Base-by-base conservation (phyloP, 305 asterid species). In the Withania somnifera region DNA sequence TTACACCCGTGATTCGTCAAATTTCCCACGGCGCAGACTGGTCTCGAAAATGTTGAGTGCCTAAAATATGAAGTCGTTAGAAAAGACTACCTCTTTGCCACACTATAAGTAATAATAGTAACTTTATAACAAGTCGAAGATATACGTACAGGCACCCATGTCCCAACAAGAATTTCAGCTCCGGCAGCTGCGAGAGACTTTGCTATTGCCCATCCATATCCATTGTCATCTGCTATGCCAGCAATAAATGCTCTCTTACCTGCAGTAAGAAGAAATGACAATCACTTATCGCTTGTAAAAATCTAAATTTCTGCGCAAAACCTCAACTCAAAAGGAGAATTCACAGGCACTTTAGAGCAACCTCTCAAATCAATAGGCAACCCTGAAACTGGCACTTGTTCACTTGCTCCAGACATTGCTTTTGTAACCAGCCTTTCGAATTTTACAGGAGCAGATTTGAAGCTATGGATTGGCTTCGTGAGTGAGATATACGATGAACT, bases 151-250 rank as follows among this genome's bases (percentile, higher is more conserved):
- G 98, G 99, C 53, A 97, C 98, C 99, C 99, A 97, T 81, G 99
- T 97, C 30, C 99, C 99, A 34, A 94, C 93, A n/a, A 97, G 98
- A 91, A 97, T 97, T 84, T 97, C 98, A 80, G 99, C 99, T 83
- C 99, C 98, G 2, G 99, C 98, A 85, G 98, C 98, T 51, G 97
- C 98, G 78, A 97, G 98, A 84, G 99, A 91, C 86, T 94, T 97
- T 58, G 98, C 98, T 67, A 97, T 93, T 67, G 99, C 99, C 98
- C 99, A 96, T 76, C 99, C 99, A 66, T 97, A 97, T 56, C 98
- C 99, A 86, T 93, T 94, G 83, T 97, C 98, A 84, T 94, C 99
- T 84, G 99, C 98, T 56, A 97, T 82, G 76, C 98, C 98, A 84
- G 99, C 98, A 84, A 94, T 93, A 82, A 97, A 97, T 15, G 99